These are phyloP conservation scores for Prosopis cineraria DNA, from an alignment of 306 rosid genomes.

Conservation along the genomic window DNA sequence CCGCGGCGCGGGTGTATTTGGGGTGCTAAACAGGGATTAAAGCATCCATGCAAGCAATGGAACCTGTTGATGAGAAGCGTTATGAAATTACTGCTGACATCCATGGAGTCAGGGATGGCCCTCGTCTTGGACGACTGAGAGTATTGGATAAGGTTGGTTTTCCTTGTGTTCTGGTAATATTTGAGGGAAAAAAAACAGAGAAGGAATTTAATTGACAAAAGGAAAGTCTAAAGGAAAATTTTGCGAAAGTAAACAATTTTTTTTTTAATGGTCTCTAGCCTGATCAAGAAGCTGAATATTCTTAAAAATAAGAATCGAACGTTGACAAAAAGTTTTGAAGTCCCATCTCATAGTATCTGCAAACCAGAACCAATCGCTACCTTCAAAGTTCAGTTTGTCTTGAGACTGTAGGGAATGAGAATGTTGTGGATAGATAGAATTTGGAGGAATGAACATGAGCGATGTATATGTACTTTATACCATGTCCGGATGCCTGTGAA, in stretches of 20 bases:
- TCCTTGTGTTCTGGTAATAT: neutral
- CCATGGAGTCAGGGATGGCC: slow-evolving; percentile 83
- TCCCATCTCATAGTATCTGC: neutral
- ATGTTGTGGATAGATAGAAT: slow-evolving; percentile 13
- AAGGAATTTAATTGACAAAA: neutral
- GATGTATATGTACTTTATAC: neutral
- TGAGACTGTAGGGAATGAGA: slow-evolving; percentile 5
- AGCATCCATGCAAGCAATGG: slow-evolving; percentile 66
- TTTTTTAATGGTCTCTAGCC: neutral
- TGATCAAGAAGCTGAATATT: neutral
- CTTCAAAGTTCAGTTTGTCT: neutral
- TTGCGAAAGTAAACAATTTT: neutral
- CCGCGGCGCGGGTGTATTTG: neutral
- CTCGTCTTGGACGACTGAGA: slow-evolving; percentile 84
- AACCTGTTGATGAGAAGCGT: slow-evolving; percentile 65
- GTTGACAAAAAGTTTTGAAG: neutral
- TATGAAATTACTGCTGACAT: slow-evolving; percentile 70
- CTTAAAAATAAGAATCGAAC: slow-evolving; percentile 8
- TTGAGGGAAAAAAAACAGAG: neutral
- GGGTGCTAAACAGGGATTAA: slow-evolving; percentile 65
- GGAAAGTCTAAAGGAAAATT: neutral
- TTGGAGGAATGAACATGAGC: neutral
- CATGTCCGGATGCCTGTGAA: neutral
- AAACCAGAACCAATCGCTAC: slow-evolving; percentile 5
- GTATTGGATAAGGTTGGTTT: slow-evolving; percentile 67